Base-by-base conservation (phyloP, 2,329 filamentous ascomycete genomes). In the Zasmidium citrigriseum region DNA sequence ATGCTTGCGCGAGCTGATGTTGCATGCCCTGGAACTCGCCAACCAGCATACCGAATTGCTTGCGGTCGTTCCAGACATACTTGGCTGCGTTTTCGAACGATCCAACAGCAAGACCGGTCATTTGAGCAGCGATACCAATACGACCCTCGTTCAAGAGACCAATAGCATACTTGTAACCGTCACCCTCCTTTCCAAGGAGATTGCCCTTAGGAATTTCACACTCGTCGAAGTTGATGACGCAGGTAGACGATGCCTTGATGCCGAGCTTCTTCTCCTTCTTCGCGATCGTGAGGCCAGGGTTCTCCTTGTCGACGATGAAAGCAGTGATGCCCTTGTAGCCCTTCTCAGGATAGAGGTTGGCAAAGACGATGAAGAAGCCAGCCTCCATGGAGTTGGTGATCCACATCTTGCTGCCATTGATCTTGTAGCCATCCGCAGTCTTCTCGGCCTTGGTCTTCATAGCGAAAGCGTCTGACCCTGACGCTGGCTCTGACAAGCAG, bases 191-290 rank as follows among this genome's bases (percentile, higher is more conserved):
- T 63, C 95, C 95, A 0, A 99, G 84, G 16, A 99, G 79, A 76
- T 96, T 96, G 71, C 88, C 90, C 76, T 87, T 88, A 61, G 95
- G 92, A 41, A 99, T 84, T 71, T 93, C 86, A 53, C 98, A 92
- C 70, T 99, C 95, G 77, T 99, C 95, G 69, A 99, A 96, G 83
- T 91, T 98, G 75, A 99, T 83, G 63, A 97, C 93, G 77, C 95
- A 99, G 27, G 95, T 99, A 79, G 90, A 96, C 79, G 90, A 96
- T 54, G 95, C 95, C 72, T 86, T 89, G 80, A 99, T 99, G 59
- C 95, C 95, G 50, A 99, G 87, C 83, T 99, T 99, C 89, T 98
- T 98, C 83, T 99, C 95, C 83, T 99, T 99, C 86, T 99, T 99
- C 44, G 95, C 92, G 71, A 99, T 96, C 61, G 86, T 88, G 82